Conservation (phyloP, 2,329 filamentous ascomycete genomes). For the Aspergillus sp. region DNA sequence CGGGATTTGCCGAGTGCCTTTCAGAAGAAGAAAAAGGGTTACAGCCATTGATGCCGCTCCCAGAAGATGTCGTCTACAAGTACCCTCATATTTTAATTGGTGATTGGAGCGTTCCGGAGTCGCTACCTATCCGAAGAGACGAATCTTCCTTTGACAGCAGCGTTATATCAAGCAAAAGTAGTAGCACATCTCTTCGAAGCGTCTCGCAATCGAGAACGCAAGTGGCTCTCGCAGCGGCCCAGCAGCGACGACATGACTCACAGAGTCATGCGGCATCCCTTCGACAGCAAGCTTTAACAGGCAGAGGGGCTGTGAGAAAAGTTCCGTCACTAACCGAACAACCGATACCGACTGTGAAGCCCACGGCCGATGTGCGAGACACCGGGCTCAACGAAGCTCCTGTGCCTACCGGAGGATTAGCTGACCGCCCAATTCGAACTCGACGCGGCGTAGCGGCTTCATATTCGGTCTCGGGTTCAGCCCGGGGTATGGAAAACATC, state of each 20-base stretch:
- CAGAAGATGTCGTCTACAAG: constrained; percentile 47
- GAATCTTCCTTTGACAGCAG: constrained; percentile 29
- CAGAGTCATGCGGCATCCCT: constrained; percentile 50
- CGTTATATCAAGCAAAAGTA: constrained; percentile 29
- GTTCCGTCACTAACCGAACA: constrained; percentile 26
- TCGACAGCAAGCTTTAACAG: constrained; percentile 45
- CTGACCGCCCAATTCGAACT: constrained; percentile 41
- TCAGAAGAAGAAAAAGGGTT: constrained; percentile 47
- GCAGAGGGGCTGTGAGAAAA: constrained; percentile 30
- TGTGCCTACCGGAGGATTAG: constrained; percentile 32
- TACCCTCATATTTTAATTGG: constrained; percentile 42
- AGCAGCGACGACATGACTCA: constrained; percentile 39
- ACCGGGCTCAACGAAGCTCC: constrained; percentile 14
- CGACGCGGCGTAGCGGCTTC: constrained; percentile 36
- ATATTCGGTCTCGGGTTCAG: constrained; percentile 32
- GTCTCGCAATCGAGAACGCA: constrained; percentile 37
- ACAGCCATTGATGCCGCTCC: constrained; percentile 47
- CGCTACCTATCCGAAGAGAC: constrained; percentile 22
- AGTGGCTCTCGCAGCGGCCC: constrained; percentile 41
- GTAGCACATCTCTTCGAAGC: constrained; percentile 25
- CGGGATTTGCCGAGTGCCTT: constrained; percentile 48
- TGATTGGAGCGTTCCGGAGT: constrained; percentile 40
- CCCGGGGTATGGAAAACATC: constrained; percentile 31
- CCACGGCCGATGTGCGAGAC: constrained; percentile 21
- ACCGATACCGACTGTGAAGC: constrained; percentile 15